Base-by-base conservation (phyloP, 192 early-diverging fungal species). In the Kappamyces sp. region DNA sequence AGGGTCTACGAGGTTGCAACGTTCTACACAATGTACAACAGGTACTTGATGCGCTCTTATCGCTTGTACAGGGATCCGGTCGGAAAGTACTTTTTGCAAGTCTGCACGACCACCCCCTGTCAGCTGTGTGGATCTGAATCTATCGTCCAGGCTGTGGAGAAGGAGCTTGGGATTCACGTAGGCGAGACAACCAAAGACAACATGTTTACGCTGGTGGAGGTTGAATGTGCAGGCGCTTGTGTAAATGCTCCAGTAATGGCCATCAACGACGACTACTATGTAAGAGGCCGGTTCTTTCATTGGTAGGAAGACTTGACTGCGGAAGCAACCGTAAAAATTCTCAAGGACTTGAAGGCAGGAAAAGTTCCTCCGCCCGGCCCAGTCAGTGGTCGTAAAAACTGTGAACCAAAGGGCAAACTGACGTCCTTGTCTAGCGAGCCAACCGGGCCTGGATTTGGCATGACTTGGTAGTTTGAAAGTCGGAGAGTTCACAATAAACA, bases 11-110 rank as follows among this genome's bases (percentile, higher is more conserved):
- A 99, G 69, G 96, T 99, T 15, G 96, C 96, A n/a, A 98, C 94
- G 34, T 99, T 99, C 74, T 99, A 99, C 68, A 99, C 96, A 54
- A 99, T 99, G 96, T 99, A 90, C 77, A 97, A 97, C 81, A 81
- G 92, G 81, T 87, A 68, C 49, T 57, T 62, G 12, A 31, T 35
- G 5, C 22, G 22, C 22, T 22, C 22, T 7, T 65, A 63, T 47
- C 11, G 29, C 14, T 45, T 36, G 8, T 2, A 39, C 67, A 88
- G 88, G 66, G 86, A 89, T 58, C 96, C 96, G n/a, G 89, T 96
- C 45, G 96, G 96, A 60, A 99, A 98, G 72, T 94, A 96, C 80
- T 96, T 99, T 67, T 68, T 99, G 63, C 96, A 99, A 74, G 78
- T 99, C 45, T 99, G 96, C 81, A 97, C 94, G 15, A 99, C 96